These are phyloP conservation scores for Apophysomyces sp. DNA, from an alignment of 371 early-diverging fungal species.

Conservation along the genomic window DNA sequence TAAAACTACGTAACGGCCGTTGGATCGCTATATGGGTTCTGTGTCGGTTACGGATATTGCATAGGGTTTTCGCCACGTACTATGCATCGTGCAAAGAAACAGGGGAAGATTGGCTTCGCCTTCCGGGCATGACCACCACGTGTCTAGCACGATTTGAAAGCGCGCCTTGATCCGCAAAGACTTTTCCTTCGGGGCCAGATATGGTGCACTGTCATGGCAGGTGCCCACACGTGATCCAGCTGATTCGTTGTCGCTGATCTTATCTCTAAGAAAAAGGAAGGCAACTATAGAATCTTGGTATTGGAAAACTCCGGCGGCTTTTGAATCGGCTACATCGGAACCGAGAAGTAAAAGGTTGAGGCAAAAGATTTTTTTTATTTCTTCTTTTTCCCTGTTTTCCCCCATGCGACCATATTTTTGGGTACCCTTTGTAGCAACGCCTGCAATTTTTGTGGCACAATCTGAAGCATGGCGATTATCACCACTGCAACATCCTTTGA, in stretches of 20 bases:
- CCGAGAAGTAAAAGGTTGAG: neutral
- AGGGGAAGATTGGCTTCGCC: too few relatives aligned
- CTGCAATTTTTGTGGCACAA: neutral
- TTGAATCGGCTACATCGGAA: slow-evolving; percentile 1
- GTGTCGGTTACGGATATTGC: neutral
- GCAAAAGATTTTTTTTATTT: neutral
- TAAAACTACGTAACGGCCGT: neutral
- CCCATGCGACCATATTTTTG: neutral
- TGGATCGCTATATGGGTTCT: neutral
- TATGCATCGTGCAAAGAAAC: neutral
- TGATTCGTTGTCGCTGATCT: too few relatives aligned
- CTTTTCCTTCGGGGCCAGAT: too few relatives aligned
- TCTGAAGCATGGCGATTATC: neutral
- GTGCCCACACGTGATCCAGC: too few relatives aligned
- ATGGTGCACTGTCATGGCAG: too few relatives aligned
- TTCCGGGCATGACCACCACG: neutral
- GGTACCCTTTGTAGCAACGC: neutral
- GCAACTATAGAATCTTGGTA: neutral
- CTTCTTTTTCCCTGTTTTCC: neutral
- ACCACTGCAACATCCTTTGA: neutral
- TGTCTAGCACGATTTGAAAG: neutral
- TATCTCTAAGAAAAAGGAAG: too few relatives aligned
- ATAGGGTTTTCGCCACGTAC: neutral
- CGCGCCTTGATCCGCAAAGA: neutral
- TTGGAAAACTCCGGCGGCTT: neutral